phyloP scores from a whole-genome alignment of 805 yeast species.

The Cyberlindnera saturnus region DNA sequence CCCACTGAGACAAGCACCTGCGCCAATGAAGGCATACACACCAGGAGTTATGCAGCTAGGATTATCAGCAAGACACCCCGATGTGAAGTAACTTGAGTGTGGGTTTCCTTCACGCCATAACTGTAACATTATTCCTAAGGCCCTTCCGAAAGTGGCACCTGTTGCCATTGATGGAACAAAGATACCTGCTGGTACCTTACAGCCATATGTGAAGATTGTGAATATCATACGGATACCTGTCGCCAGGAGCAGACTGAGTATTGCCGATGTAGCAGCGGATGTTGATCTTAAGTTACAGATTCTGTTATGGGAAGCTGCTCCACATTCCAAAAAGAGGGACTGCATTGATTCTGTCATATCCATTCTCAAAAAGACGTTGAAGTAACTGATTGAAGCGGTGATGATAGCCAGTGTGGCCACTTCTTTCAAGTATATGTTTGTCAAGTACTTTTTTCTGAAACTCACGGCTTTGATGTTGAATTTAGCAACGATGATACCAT shows the following conservation, averaged over 20 bases:
- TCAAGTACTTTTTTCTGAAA: slow-evolving; percentile 66
- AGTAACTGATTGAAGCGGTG: slow-evolving; percentile 75
- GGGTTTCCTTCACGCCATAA: slow-evolving; percentile 35
- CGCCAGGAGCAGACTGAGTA: slow-evolving; percentile 59
- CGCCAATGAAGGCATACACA: slow-evolving; percentile 91
- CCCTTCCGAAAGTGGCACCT: slow-evolving; percentile 92
- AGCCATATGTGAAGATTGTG: slow-evolving; percentile 83
- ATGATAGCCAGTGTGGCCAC: slow-evolving; percentile 59
- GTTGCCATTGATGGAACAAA: slow-evolving; percentile 96
- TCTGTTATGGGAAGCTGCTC: slow-evolving; percentile 30
- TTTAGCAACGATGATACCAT: slow-evolving; percentile 73
- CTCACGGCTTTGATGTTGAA: slow-evolving; percentile 71
- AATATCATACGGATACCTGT: slow-evolving; percentile 64
- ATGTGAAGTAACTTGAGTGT: slow-evolving; percentile 26
- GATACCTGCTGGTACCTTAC: slow-evolving; percentile 95
- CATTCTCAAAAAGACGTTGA: slow-evolving; percentile 68
- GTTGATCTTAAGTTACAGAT: slow-evolving; percentile 33
- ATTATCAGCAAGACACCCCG: slow-evolving; percentile 34
- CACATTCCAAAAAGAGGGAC: slow-evolving; percentile 78
- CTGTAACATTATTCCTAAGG: slow-evolving; percentile 71
- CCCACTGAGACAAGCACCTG: slow-evolving; percentile 92
- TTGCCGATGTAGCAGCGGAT: slow-evolving; percentile 27
- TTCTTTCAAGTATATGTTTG: slow-evolving; percentile 57
- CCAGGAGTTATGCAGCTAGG: slow-evolving; percentile 78
- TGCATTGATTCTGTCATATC: slow-evolving; percentile 98